These are phyloP conservation scores for Alternaria ventricosa DNA, from an alignment of 2,329 filamentous ascomycete genomes.

Conservation along the genomic window DNA sequence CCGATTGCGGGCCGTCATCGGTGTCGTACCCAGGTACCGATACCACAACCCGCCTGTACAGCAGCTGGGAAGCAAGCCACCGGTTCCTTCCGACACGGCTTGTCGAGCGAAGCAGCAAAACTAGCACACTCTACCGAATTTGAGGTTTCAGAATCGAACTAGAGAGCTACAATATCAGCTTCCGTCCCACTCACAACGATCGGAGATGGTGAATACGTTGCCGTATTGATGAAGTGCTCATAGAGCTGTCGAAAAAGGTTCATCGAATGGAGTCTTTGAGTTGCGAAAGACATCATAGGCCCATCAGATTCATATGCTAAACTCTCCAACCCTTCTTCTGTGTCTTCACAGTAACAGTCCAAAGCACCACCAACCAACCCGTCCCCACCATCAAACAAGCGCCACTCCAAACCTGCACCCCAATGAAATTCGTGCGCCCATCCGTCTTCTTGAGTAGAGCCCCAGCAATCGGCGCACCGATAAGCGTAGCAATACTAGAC, in stretches of 20 bases:
- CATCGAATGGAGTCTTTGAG: neutral
- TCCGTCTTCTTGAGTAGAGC: conserved; percentile 35
- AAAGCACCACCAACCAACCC: conserved; percentile 33
- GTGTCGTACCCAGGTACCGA: neutral
- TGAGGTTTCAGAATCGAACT: neutral
- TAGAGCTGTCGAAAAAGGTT: neutral
- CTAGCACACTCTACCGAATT: neutral
- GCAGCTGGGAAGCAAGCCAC: neutral
- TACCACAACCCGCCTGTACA: neutral
- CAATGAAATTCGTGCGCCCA: conserved; percentile 36
- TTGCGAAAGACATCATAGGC: neutral
- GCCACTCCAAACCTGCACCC: conserved; percentile 46
- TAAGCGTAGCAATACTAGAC: conserved; percentile 43
- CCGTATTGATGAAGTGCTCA: neutral
- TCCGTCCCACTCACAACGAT: neutral
- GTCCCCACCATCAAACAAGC: conserved; percentile 42
- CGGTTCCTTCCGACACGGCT: neutral
- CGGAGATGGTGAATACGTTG: neutral
- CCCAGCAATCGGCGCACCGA: conserved; percentile 47
- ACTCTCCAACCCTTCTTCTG: conserved; percentile 42
- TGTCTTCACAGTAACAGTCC: conserved; percentile 28
- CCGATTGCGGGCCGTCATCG: neutral
- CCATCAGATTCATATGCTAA: conserved; percentile 3
- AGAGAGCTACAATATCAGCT: neutral
- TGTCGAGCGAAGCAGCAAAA: neutral